These are phyloP conservation scores for Diutina scorzettiae DNA, from an alignment of 1,139 yeast species.

Conservation along the genomic window DNA sequence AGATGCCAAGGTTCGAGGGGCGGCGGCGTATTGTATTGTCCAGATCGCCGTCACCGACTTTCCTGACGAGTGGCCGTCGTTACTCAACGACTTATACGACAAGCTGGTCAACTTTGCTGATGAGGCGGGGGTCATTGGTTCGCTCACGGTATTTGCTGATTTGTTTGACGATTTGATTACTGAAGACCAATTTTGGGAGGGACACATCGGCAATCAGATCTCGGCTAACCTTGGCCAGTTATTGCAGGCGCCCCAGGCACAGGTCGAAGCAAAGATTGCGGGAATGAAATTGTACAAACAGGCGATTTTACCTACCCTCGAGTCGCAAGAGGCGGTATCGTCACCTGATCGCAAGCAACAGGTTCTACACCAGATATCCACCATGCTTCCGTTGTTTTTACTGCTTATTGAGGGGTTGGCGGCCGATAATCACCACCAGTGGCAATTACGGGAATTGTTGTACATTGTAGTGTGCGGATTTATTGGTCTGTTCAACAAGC, in stretches of 20 bases:
- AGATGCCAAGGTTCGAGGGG: constrained; percentile 51
- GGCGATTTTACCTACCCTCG: neutral
- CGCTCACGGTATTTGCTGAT: constrained; percentile 61
- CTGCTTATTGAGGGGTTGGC: neutral
- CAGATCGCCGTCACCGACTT: constrained; percentile 84
- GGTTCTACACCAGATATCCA: neutral
- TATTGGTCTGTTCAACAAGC: neutral
- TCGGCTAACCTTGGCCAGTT: constrained; percentile 35
- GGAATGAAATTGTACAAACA: constrained; percentile 36
- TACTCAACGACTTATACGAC: constrained; percentile 38
- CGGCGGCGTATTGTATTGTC: constrained; percentile 65
- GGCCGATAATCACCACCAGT: neutral
- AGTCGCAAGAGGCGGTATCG: neutral
- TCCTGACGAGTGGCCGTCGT: constrained; percentile 92
- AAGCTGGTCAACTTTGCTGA: constrained; percentile 22
- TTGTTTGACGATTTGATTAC: constrained; percentile 76
- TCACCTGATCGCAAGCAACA: neutral
- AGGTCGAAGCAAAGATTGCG: constrained; percentile 31
- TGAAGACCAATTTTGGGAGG: constrained; percentile 77
- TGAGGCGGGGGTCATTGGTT: constrained; percentile 41
- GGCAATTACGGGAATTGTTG: neutral
- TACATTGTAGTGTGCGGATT: neutral
- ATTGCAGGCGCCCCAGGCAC: constrained; percentile 18
- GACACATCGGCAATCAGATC: constrained; percentile 48
- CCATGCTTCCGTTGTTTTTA: neutral